Base-by-base conservation (phyloP, 768 basidiomycete species). In the Kwoniella pini region DNA sequence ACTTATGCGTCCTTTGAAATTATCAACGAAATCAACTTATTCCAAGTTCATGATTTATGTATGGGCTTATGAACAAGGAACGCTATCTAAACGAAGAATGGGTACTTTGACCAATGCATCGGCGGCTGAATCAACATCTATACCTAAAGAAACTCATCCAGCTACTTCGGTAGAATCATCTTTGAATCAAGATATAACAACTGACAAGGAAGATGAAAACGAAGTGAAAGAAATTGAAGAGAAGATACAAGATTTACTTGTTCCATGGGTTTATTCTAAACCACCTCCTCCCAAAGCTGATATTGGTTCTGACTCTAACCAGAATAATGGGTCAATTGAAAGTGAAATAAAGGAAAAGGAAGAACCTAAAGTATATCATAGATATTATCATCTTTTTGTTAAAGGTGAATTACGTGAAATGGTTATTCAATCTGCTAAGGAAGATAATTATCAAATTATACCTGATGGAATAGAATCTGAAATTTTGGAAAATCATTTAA, bases 311-410 rank as follows among this genome's bases (percentile, higher is more conserved):
- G 24, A 43, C 13, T 26, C 39, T 3, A 26, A 36, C 22, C 13
- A 39, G 39, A 13, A 43, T 6, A 15, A 43, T 21, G 6, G 40
- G 6, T 43, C 13, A 43, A 19, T 5, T 6, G 5, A 6, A 19
- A 43, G 9, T 15, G 33, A 7, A 15, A 15, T 7, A 36, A 15
- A 27, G 33, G 30, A 26, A n/a, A 7, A n/a, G 19, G 24, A 13
- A 7, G 53, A 54, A 54, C 39, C 49, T 13, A 39, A 84, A 63
- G 82, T 88, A 3, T 89, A 85, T 80, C 86, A 92, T 73, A 84
- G 96, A 56, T 99, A 96, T 75, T 99, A 99, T 75, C 96, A 99
- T 76, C 89, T 99, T 84, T 99, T 97, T 74, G 83, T 85, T 0
- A 81, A 85, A 42, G 89, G 87, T 19, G 96, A 99, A 78, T 83